Base-by-base conservation (phyloP, 148 eudicot genomes). In the Diospyros kaki region DNA sequence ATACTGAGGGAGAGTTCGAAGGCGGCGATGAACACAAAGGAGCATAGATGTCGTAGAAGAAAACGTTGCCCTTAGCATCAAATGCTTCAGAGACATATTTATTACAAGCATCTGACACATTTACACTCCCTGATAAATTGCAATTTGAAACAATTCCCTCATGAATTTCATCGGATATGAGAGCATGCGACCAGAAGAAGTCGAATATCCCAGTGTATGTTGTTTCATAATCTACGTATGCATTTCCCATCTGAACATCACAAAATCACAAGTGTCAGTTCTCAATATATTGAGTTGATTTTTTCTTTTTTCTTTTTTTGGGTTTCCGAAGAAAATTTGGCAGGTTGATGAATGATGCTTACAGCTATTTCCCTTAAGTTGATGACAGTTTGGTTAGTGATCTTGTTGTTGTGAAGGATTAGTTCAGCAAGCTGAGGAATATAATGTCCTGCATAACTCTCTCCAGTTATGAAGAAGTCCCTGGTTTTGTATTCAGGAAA, bases 401-500 rank as follows among this genome's bases (percentile, higher is more conserved):
- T 18, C n/a, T 60, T 50, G 68, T 60, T 59, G 17, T 68, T 60
- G 28, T 28, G 28, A 0, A 28, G 28, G 28, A 28, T 70, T 12
- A 28, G 28, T 28, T 28, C 28, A 28, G 28, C 28, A 28, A 28
- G 28, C 28, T 28, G 28, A 28, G 28, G 28, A 0, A 76, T 71
- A n/a, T 68, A 68, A 51, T 76, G 73, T 9, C 79, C 79, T 3
- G 68, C 74, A 3, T 69, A 76, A 40, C 79, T 76, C 52, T 76
- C 74, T 10, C 79, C 79, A 6, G 79, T 52, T 6, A 76, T 69
- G 68, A 50, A 76, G n/a, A 76, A 76, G n/a, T 70, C 75, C 8
- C 80, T 61, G 39, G 44, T 53, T 50, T 77, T 77, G 70, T 77
- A 70, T 5, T 63, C 40, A 2, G 75, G 80, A 42, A 77, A 77